Evolutionary conservation across 768 basidiomycete species (phyloP).

Genomic region (Galerina sulciceps): DNA sequence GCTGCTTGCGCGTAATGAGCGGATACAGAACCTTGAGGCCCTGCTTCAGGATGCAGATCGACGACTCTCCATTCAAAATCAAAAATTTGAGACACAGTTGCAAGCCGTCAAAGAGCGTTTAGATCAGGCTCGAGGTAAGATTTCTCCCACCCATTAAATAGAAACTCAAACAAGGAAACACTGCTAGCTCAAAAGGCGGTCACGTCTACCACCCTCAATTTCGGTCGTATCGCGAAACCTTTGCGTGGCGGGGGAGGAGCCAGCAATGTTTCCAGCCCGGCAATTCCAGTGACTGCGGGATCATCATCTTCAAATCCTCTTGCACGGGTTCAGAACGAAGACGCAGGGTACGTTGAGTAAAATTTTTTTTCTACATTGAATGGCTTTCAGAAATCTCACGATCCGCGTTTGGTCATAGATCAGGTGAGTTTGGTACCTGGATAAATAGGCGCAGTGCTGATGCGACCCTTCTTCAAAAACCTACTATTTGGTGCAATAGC

Average conservation of each 20-base stretch:
- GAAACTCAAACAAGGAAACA: constrained; percentile 2
- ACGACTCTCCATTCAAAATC: constrained; percentile 88
- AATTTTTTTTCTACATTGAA: constrained; percentile 13
- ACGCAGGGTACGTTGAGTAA: constrained; percentile 59
- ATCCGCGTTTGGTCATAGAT: constrained; percentile 28
- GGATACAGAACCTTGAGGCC: constrained; percentile 95
- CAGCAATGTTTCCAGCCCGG: constrained; percentile 40
- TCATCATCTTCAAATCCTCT: constrained; percentile 66
- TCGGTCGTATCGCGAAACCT: constrained; percentile 97
- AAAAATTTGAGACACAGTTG: constrained; percentile 93
- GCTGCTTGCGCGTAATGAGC: constrained; percentile 93
- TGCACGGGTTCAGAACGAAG: constrained; percentile 79
- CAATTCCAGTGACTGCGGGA: constrained; percentile 45
- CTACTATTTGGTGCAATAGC: constrained; percentile 46
- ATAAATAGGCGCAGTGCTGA: constrained; percentile 17
- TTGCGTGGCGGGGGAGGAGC: constrained; percentile 90
- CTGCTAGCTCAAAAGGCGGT: constrained; percentile 79
- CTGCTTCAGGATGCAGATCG: constrained; percentile 94
- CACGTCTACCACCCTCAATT: constrained; percentile 72
- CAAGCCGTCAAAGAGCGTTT: constrained; percentile 91
- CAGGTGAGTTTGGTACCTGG: constrained; percentile 40
- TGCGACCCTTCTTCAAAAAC: constrained; percentile 19
- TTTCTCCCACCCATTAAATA: constrained; percentile 1
- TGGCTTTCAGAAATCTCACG: constrained; percentile 14
- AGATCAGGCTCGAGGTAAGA: constrained; percentile 89